Evolutionary conservation across 768 basidiomycete genomes (phyloP).

Genomic region (Kwoniella dendrophila): DNA sequence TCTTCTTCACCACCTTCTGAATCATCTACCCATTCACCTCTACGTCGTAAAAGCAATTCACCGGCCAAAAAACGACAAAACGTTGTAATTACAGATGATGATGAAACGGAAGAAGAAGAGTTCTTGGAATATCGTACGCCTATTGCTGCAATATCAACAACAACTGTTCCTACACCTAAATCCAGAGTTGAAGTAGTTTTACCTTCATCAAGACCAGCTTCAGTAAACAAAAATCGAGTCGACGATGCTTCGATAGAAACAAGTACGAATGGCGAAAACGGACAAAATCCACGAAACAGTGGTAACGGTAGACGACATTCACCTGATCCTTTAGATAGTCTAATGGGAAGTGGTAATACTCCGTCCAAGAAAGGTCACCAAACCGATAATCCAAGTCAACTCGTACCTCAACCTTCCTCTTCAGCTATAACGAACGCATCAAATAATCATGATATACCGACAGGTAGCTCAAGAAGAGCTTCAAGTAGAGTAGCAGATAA

Average conservation of each 20-base stretch:
- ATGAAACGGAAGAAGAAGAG: conserved; percentile 20
- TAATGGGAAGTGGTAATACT: background rate
- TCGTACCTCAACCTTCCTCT: conserved; percentile 4
- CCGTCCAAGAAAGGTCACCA: background rate
- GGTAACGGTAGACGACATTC: conserved; percentile 6
- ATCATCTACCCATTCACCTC: background rate
- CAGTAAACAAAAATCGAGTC: conserved; percentile 6
- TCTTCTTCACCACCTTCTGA: conserved; percentile 14
- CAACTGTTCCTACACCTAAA: background rate
- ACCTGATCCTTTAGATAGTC: conserved; percentile 17
- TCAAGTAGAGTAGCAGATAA: conserved; percentile 30
- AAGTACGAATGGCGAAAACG: background rate
- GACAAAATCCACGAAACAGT: background rate
- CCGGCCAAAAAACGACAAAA: conserved; percentile 3
- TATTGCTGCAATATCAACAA: background rate
- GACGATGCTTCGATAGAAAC: no score
- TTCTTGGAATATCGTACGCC: conserved; percentile 7
- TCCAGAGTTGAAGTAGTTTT: conserved; percentile 18
- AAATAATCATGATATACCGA: background rate
- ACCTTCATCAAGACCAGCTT: conserved; percentile 9
- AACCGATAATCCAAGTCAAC: no score
- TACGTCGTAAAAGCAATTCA: background rate
- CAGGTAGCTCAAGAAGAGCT: conserved; percentile 7
- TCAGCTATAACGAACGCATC: background rate
- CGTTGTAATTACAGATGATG: conserved; percentile 10